Evolutionary conservation across 2,329 filamentous ascomycete genomes (phyloP).

Genomic region (Ceratocystis huliohia): DNA sequence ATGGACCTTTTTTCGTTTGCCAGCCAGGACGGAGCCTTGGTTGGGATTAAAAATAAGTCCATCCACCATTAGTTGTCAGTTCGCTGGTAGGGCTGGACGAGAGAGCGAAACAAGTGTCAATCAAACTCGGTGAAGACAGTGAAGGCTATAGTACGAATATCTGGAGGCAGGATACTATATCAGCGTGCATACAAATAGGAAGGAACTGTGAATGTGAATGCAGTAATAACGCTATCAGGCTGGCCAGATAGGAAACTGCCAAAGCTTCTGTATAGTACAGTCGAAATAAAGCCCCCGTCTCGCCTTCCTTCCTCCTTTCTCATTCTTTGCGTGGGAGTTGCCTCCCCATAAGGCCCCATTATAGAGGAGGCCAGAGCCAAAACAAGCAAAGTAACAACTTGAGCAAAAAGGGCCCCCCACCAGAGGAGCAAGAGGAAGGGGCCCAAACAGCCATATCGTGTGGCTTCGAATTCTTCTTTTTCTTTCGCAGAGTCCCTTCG

Average conservation of each 20-base stretch:
- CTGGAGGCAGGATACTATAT: no score
- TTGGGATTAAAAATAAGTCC: constrained; percentile 1
- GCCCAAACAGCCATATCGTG: constrained; percentile 10
- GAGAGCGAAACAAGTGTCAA: background rate
- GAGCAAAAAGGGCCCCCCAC: background rate
- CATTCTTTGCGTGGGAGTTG: background rate
- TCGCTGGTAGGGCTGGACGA: background rate
- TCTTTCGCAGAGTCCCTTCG: background rate
- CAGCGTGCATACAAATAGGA: no score
- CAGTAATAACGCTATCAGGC: background rate
- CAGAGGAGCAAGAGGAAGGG: constrained; percentile 7
- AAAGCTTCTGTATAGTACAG: background rate
- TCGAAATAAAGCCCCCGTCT: background rate
- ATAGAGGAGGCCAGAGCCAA: constrained; percentile 8
- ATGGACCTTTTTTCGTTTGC: background rate
- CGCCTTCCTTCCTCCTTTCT: constrained; percentile 6
- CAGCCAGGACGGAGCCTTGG: background rate
- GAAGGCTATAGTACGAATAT: no score
- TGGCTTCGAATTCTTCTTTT: constrained; percentile 3
- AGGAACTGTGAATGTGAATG: no score
- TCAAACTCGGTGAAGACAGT: background rate
- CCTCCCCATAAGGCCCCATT: background rate
- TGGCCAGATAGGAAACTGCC: background rate
- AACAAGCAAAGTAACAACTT: constrained; percentile 9
- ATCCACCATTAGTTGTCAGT: background rate